These are phyloP conservation scores for Rhodotorula toruloides DNA, from an alignment of 768 basidiomycete genomes.

Conservation along the genomic window DNA sequence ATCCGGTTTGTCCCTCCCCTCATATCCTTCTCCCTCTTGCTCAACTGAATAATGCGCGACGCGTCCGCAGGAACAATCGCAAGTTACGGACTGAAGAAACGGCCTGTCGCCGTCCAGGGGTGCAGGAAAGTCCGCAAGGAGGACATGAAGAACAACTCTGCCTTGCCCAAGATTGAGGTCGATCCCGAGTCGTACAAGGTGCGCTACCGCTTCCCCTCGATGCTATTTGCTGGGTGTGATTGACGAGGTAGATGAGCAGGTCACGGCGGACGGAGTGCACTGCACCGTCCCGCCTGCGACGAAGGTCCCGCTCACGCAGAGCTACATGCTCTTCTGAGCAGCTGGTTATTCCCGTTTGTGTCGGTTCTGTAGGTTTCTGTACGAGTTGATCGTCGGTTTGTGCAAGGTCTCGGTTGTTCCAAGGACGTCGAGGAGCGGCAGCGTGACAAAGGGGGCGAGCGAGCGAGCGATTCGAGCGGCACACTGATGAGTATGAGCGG, in stretches of 20 bases:
- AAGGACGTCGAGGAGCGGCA: too few relatives aligned
- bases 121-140: conserved; percentile 74
- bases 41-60: conserved; percentile 4
- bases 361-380: too few relatives aligned
- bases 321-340: conserved; percentile 30
- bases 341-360: too few relatives aligned
- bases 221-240: too few relatives aligned
- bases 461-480: too few relatives aligned
- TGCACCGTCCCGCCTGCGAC: conserved; percentile 50
- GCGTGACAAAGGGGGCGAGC: too few relatives aligned
- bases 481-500: too few relatives aligned
- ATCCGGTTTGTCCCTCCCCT: conserved; percentile 45
- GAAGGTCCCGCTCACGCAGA: conserved; percentile 45
- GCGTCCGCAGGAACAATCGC: conserved; percentile 54
- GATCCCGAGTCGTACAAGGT: conserved; percentile 92
- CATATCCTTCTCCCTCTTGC: background rate
- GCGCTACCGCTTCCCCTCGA: background rate
- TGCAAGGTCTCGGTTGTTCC: too few relatives aligned
- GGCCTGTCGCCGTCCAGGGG: conserved; percentile 64
- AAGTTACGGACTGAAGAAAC: conserved; percentile 66
- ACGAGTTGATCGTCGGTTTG: too few relatives aligned
- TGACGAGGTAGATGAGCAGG: conserved; percentile 1
- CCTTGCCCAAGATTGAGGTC: conserved; percentile 74
- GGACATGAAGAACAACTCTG: conserved; percentile 89
- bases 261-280: conserved; percentile 49